Base-by-base conservation (phyloP, 1,284 basidiomycete species). In the Ganoderma lingzhi region DNA sequence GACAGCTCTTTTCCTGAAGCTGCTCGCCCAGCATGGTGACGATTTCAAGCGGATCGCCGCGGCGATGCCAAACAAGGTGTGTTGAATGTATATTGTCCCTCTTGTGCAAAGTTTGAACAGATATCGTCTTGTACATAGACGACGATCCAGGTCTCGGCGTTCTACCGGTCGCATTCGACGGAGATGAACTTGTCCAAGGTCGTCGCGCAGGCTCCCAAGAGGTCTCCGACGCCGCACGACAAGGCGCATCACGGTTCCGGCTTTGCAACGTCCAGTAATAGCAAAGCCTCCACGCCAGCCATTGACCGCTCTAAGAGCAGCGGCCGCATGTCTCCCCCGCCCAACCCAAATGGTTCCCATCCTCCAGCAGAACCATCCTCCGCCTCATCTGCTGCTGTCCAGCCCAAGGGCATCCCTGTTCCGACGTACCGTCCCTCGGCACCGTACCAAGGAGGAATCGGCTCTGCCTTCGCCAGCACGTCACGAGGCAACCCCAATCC, bases 11-110 rank as follows among this genome's bases (percentile, higher is more conserved):
- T 93, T 96, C 78, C 78, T 92, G 65, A 82, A 86, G 42, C 84
- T 95, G 41, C 83, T 96, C 17, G 82, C 84, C 17, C 84, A 90
- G 71, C 86, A 94, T 77, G 94, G 94, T 51, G 88, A 90, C 73
- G 88, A 96, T 76, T 93, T 93, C 80, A 88, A 90, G 71, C 85
- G 88, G 19, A 93, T 96, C 61, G 89, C 94, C 1, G 86, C 90
- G 4, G 87, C 87, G 8, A 87, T 96, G 82, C 88, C 89, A 9
- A 90, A 89, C 77, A 96, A 96, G 84, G 88, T 88, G 70, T 65
- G 76, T 39, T 23, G 23, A 15, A 41, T 12, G 56, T 17, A n/a
- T 39, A 32, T 9, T 8, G 37, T 41, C 2, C 23, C 28, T 41
- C 39, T 28, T 39, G 9, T 6, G n/a, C 14, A 30, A 15, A 2